phyloP scores from a whole-genome alignment of 208 protist species.

The Acanthamoeba healyi region DNA sequence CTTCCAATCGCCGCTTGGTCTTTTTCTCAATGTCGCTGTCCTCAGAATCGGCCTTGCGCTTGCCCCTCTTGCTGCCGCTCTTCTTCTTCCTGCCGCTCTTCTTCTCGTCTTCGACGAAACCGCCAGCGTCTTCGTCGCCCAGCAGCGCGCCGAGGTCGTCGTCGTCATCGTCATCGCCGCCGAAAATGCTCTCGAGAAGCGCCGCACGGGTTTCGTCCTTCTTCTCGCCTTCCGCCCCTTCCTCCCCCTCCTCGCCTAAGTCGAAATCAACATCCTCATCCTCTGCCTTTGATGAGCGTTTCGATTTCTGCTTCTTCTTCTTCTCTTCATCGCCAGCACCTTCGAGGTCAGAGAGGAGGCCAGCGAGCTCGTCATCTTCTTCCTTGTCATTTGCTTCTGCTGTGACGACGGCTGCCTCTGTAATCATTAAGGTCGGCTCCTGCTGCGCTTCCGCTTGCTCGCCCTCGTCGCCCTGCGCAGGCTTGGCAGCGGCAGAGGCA shows the following conservation, averaged over 20 bases:
- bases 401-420: background rate
- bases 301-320: background rate
- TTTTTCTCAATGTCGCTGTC: slow-evolving; percentile 57
- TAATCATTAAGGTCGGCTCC: background rate
- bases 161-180: slow-evolving; percentile 63
- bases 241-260: background rate
- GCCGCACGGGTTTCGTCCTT: slow-evolving; percentile 63
- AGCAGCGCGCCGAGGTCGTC: background rate
- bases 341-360: slow-evolving; percentile 54
- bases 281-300: background rate
- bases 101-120: background rate
- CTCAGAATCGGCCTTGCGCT: background rate
- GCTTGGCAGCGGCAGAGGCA: background rate
- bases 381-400: too few species aligned
- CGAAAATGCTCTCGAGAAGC: slow-evolving; percentile 61
- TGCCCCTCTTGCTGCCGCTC: background rate
- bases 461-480: background rate
- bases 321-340: background rate
- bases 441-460: background rate
- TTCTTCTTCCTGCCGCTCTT: slow-evolving; percentile 3
- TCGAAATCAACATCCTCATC: background rate
- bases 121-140: background rate
- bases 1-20: slow-evolving; percentile 29
- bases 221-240: background rate
- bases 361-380: background rate